Evolutionary conservation across 2,329 filamentous ascomycete species (phyloP), one percentile per base, ranked within the genome.

Genomic region (Teratosphaeria epicoccoides): DNA sequence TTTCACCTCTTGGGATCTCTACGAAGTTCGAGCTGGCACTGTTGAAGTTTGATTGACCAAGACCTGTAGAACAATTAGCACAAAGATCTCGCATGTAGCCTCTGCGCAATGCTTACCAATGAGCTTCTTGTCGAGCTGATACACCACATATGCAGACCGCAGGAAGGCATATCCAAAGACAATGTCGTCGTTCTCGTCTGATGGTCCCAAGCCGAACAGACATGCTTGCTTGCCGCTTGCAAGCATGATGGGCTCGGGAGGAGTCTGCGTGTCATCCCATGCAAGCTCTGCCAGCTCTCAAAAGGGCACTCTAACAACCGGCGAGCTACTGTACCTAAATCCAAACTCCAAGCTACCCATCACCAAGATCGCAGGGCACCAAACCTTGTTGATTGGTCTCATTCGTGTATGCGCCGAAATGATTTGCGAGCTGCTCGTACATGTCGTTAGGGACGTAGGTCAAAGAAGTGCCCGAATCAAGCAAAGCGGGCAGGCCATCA

Each of bases 41-140:
- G 61, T 82, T 80, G 71, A 82, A 82, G 55, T 76, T 76, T 2
- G 80, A 82, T 59, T 79, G 78, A 2, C 80, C 80, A 48, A 48
- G 33, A 9, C 33, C 33, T 40, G 33, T 17, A 17, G n/a, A 40
- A 17, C 20, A 17, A 20, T 40, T 17, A 40, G 33, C 17, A 17
- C 33, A n/a, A 17, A n/a, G 7, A 17, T 40, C 14, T 7, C 4
- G 26, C 12, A 12, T 6, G 3, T 40, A 14, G n/a, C 14, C n/a
- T 40, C 33, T 17, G 10, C 20, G 33, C 33, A 6, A 4, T 20
- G n/a, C n/a, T 20, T 17, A 14, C 51, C 49, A 22, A 54, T 46
- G 12, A 25, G 37, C 17, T 28, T 17, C 24, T 40, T 25, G 23
- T 56, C 54, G 12, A 56, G 25, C 26, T 56, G 40, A 48, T 50